Evolutionary conservation across 2,329 filamentous ascomycete species (phyloP).

Genomic region (Drechslerella coelobrocha): DNA sequence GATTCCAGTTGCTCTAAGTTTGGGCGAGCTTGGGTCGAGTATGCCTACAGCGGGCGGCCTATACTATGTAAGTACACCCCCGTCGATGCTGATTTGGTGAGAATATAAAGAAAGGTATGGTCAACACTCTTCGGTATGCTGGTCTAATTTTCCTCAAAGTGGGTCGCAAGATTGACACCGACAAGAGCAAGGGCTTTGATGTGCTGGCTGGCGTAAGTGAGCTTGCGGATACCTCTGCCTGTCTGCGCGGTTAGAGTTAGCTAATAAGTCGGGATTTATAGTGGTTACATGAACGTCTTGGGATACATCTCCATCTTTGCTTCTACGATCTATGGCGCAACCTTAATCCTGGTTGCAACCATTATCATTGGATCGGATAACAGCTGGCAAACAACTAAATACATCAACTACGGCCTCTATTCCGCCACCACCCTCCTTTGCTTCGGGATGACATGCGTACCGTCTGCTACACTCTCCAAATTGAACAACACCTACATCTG

Average conservation of each 20-base stretch:
- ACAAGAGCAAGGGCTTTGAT: slow-evolving; percentile 55
- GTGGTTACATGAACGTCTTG: slow-evolving; percentile 57
- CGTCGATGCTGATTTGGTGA: slow-evolving; percentile 13
- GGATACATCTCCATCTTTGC: slow-evolving; percentile 57
- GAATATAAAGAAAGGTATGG: not conserved
- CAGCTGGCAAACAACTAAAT: slow-evolving; percentile 54
- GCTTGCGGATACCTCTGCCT: not conserved
- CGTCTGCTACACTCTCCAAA: slow-evolving; percentile 54
- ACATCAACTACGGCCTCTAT: slow-evolving; percentile 56
- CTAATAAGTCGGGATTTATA: slow-evolving; percentile 29
- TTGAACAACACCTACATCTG: slow-evolving; percentile 56
- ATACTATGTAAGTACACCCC: slow-evolving; percentile 52
- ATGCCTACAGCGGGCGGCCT: slow-evolving; percentile 57
- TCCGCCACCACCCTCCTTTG: slow-evolving; percentile 55
- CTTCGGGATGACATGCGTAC: slow-evolving; percentile 56
- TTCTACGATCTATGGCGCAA: slow-evolving; percentile 57
- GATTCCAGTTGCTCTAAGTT: slow-evolving; percentile 55
- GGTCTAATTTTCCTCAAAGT: slow-evolving; percentile 28
- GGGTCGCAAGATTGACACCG: slow-evolving; percentile 56
- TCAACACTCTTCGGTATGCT: not conserved
- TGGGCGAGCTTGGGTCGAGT: slow-evolving; percentile 56
- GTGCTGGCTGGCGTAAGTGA: slow-evolving; percentile 57
- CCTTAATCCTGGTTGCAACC: slow-evolving; percentile 55
- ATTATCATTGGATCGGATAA: slow-evolving; percentile 54
- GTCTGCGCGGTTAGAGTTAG: not conserved